Percentiles rank a stretch among this genome's conserved stretches.
Evolutionary conservation across 2,329 filamentous ascomycete species (phyloP).

Genomic region (Aspergillus piperis): DNA sequence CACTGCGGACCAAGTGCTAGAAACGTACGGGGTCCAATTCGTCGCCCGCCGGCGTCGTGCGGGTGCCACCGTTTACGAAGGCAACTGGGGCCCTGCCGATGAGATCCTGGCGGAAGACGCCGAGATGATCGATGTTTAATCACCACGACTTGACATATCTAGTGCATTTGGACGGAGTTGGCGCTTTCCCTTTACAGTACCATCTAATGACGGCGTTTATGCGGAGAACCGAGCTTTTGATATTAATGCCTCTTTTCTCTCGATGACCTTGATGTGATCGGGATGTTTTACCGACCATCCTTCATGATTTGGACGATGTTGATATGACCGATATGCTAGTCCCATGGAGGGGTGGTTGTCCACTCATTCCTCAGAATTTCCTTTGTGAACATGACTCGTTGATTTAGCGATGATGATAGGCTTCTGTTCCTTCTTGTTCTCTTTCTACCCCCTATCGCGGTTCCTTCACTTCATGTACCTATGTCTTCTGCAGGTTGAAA

Average conservation of each 20-base stretch:
- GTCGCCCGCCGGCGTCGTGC: constrained; percentile 74
- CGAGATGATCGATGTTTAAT: constrained; percentile 65
- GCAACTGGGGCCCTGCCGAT: constrained; percentile 84
- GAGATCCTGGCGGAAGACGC: constrained; percentile 60
- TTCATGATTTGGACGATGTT: neutral
- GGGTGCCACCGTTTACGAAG: constrained; percentile 93
- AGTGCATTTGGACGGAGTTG: constrained; percentile 39
- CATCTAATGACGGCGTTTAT: constrained; percentile 28
- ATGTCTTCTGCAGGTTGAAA: constrained; percentile 15
- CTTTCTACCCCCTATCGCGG: neutral
- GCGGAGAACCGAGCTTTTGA: constrained; percentile 20
- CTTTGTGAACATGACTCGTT: constrained; percentile 16
- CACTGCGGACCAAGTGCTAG: constrained; percentile 70
- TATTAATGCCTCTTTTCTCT: constrained; percentile 15
- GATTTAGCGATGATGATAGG: constrained; percentile 19
- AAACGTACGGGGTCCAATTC: constrained; percentile 75
- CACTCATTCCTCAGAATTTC: constrained; percentile 20
- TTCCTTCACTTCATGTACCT: constrained; percentile 8
- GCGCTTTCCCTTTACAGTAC: constrained; percentile 26
- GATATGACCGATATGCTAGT: neutral
- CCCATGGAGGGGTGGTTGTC: constrained; percentile 13
- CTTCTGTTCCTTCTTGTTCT: neutral
- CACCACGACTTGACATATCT: constrained; percentile 27
- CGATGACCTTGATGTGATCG: constrained; percentile 11
- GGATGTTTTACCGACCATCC: constrained; percentile 14